phyloP scores from a whole-genome alignment of 2,329 filamentous ascomycete genomes.

The Colletotrichum gigasporum region DNA sequence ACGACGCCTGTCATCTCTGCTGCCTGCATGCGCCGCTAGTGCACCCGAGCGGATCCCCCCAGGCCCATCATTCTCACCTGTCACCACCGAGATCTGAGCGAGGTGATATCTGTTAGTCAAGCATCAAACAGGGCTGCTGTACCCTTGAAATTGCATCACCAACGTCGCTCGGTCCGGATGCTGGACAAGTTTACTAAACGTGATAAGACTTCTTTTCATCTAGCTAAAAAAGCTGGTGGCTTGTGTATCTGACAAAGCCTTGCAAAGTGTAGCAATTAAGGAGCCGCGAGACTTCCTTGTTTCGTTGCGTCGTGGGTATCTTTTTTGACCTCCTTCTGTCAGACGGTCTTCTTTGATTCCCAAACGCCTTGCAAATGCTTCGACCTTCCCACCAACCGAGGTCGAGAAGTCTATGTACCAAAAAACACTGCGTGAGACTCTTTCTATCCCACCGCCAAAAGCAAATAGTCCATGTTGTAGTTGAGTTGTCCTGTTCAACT shows the following conservation, averaged over 20 bases:
- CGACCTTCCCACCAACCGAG: conserved; percentile 7
- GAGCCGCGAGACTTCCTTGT: background rate
- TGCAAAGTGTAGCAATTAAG: conserved; percentile 19
- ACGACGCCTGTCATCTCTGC: background rate
- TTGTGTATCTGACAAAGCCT: conserved; percentile 18
- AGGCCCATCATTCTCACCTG: background rate
- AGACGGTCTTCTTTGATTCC: conserved; percentile 29
- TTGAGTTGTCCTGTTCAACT: conserved; percentile 20
- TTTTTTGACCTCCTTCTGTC: conserved; percentile 21
- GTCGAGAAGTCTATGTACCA: conserved; percentile 13
- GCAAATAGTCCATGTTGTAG: conserved; percentile 22
- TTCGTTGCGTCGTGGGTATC: conserved; percentile 27
- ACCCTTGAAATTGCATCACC: background rate
- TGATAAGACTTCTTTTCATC: conserved; percentile 21
- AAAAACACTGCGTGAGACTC: background rate
- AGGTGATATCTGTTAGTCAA: conserved; percentile 14
- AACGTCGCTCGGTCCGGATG: background rate
- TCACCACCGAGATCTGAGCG: background rate
- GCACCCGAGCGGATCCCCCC: conserved; percentile 6
- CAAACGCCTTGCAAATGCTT: conserved; percentile 32
- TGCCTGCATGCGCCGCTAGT: background rate
- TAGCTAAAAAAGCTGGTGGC: conserved; percentile 8
- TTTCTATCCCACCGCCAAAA: conserved; percentile 11
- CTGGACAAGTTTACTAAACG: background rate
- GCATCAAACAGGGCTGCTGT: background rate